phyloP scores from a whole-genome alignment of 2,329 filamentous ascomycete genomes.

The Exophiala oligosperma region DNA sequence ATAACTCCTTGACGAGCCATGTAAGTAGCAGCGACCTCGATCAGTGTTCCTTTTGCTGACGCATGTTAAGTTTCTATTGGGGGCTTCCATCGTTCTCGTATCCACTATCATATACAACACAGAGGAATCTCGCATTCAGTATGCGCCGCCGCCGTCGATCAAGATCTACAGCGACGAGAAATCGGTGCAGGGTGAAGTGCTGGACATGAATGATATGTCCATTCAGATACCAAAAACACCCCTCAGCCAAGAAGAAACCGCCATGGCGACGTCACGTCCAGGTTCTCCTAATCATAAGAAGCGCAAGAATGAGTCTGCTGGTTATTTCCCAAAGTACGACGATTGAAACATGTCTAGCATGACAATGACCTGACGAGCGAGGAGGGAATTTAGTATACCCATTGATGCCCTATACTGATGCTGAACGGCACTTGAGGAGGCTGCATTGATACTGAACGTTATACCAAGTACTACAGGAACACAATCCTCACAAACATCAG shows the following conservation, averaged over 20 bases:
- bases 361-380: slow-evolving; percentile 26
- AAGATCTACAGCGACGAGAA: slow-evolving; percentile 76
- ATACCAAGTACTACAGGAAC: not conserved
- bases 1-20: slow-evolving; percentile 69
- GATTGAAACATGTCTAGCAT: slow-evolving; percentile 27
- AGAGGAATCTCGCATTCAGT: slow-evolving; percentile 51
- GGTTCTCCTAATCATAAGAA: slow-evolving; percentile 43
- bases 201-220: slow-evolving; percentile 47
- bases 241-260: slow-evolving; percentile 46
- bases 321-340: slow-evolving; percentile 41
- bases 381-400: slow-evolving; percentile 17
- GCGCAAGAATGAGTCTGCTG: slow-evolving; percentile 36
- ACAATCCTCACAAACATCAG: not conserved
- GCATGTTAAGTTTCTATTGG: slow-evolving; percentile 69
- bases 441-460: not conserved
- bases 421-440: not conserved
- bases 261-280: slow-evolving; percentile 53
- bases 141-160: slow-evolving; percentile 52
- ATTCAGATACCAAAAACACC: slow-evolving; percentile 49
- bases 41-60: not conserved
- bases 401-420: not conserved
- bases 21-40: slow-evolving; percentile 55
- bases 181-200: slow-evolving; percentile 55
- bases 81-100: slow-evolving; percentile 73
- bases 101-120: slow-evolving; percentile 84